Base-by-base conservation (phyloP, 139 green algal genomes). In the Closterium sp. region DNA sequence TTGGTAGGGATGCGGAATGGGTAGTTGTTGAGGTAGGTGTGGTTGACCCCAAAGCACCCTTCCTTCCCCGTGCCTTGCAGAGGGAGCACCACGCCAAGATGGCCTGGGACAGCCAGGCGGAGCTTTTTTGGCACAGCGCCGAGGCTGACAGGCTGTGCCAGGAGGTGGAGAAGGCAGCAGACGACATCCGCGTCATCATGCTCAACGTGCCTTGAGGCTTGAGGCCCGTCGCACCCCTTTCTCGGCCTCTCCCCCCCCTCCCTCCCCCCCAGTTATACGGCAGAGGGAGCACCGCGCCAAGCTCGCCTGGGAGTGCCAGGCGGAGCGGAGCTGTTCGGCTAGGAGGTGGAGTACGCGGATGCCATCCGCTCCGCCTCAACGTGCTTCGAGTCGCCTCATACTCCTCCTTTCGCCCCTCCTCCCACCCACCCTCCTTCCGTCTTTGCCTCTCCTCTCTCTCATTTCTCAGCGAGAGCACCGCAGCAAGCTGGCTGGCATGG, bases 161-260 rank as follows among this genome's bases (percentile, higher is more conserved):
- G 91, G 96, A 98, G 92, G 93, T 97, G 33, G 95, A 98, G 87
- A 96, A 97, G n/a, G 95, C 96, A 6, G 95, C 96, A 33, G 97
- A 98, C 84, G 92, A n/a, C n/a, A n/a, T n/a, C n/a, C n/a, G n/a
- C n/a, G n/a, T n/a, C n/a, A n/a, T 97, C 1, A 94, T 96, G 0
- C 95, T 98, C 1, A 96, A 95, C 66, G 85, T 95, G 1, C 88
- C 81, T 30, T 12, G 19, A 19, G 19, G 19, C n/a, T n/a, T n/a
- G n/a, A n/a, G 12, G 33, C 33, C 33, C 32, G 4, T 87, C 32
- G 4, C 32, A 4, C 32, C 32, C 32, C 32, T 16, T 43, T 19
- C 32, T 34, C 9, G 12, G 12, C 84, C 21, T 19, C 33, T 34
- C 33, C 33, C 9, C 7, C 6, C 84, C 84, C 32, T 34, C 32